A percentile compares a stretch with the other conserved stretches of the same genome.
These are phyloP conservation scores for Blastosporella zonata DNA, from an alignment of 1,284 basidiomycete species.

Conservation along the genomic window DNA sequence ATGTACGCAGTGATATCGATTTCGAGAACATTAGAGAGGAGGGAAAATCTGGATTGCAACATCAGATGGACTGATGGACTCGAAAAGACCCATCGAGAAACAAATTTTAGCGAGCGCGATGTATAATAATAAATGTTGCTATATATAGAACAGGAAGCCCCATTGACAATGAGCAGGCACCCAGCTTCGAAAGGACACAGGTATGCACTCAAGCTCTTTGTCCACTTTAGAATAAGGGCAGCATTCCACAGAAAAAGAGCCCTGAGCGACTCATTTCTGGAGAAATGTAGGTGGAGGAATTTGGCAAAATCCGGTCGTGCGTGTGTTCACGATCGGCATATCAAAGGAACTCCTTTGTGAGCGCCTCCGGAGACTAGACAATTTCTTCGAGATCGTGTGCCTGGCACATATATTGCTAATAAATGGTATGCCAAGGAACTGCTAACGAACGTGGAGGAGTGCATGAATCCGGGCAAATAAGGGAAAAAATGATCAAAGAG, in stretches of 20 bases:
- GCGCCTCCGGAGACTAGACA: not conserved
- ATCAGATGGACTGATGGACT: no score
- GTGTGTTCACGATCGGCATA: conserved; percentile 3
- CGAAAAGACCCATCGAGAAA: no score
- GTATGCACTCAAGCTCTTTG: conserved; percentile 37
- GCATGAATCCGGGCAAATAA: not conserved
- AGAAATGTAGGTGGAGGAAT: not conserved
- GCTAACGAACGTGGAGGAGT: not conserved
- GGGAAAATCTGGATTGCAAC: no score
- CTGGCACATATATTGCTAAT: not conserved
- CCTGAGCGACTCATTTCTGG: conserved; percentile 1
- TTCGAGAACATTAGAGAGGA: no score
- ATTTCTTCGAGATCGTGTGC: conserved; percentile 2
- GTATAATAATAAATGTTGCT: no score
- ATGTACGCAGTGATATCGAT: no score
- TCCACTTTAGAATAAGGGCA: conserved; percentile 38
- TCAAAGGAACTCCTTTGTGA: not conserved
- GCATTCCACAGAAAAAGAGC: not conserved
- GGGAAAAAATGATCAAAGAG: not conserved
- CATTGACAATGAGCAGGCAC: no score
- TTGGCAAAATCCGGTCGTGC: conserved; percentile 2
- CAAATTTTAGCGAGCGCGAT: no score
- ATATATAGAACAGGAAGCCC: no score
- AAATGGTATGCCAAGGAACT: no score
- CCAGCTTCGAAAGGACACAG: no score